Conservation (phyloP, 2,329 filamentous ascomycete genomes). For the Chaetomium olivaceum region DNA sequence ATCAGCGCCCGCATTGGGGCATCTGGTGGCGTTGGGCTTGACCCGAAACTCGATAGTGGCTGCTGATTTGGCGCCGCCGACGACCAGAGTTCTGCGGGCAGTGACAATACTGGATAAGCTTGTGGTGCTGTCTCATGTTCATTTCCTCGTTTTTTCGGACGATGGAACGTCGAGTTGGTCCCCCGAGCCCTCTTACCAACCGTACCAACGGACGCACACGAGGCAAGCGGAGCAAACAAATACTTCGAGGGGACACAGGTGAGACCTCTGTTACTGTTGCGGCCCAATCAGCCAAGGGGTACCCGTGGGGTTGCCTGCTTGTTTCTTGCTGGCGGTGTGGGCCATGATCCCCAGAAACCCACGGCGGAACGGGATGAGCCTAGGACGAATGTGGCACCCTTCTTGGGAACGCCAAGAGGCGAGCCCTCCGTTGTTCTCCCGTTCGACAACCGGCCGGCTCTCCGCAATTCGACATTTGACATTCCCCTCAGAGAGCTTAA, state of each 20-base stretch:
- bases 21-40: conserved; percentile 7
- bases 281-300: not conserved
- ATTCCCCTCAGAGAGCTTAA: not conserved
- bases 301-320: not conserved
- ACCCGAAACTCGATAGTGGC: not conserved
- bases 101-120: not conserved
- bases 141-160: conserved; percentile 1
- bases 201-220: not conserved
- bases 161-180: not conserved
- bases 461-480: conserved; percentile 1
- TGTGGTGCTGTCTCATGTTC: not conserved
- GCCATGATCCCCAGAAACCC: not conserved
- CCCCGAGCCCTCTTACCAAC: not conserved
- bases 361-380: conserved; percentile 16
- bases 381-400: conserved; percentile 1
- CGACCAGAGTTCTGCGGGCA: not conserved
- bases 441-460: not conserved
- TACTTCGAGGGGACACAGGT: not conserved
- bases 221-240: not conserved
- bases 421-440: not conserved
- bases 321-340: not conserved
- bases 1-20: not conserved
- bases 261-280: not conserved
- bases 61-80: not conserved
- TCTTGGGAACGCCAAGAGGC: not conserved